Evolutionary conservation across 2,329 filamentous ascomycete genomes (phyloP).

Genomic region (Alternaria infectoria): DNA sequence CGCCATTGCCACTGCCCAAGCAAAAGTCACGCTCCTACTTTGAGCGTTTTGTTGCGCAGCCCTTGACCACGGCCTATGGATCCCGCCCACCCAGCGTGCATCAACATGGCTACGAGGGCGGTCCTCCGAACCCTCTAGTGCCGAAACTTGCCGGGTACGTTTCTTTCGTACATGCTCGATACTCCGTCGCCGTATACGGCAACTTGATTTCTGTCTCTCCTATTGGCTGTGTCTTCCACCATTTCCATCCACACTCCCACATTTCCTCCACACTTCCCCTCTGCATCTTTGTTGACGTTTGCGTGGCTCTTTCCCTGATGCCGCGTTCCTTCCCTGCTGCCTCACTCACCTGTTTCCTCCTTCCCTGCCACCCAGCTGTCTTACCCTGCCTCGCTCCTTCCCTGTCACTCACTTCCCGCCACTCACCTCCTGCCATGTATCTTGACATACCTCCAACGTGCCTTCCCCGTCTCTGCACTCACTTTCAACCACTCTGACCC

Average conservation of each 20-base stretch:
- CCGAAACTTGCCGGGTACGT: constrained; percentile 47
- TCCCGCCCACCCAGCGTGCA: constrained; percentile 62
- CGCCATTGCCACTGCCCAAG: constrained; percentile 46
- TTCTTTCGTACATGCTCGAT: neutral
- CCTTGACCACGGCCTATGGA: constrained; percentile 57
- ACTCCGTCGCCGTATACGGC: neutral
- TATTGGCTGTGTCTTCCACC: constrained; percentile 1
- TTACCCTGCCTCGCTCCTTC: neutral
- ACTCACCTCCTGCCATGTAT: constrained; percentile 13
- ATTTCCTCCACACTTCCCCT: neutral
- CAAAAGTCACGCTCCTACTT: constrained; percentile 45
- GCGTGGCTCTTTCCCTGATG: constrained; percentile 1
- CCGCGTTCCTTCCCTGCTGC: neutral
- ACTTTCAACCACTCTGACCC: neutral
- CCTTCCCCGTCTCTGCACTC: neutral
- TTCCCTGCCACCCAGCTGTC: too few species aligned
- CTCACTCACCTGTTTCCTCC: neutral
- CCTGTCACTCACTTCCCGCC: neutral
- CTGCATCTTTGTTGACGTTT: neutral
- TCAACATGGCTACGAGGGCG: constrained; percentile 48
- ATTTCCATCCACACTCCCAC: neutral
- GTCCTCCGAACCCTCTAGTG: constrained; percentile 45
- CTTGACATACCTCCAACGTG: neutral
- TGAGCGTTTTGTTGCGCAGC: constrained; percentile 62
- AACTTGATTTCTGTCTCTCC: neutral